A percentile compares a stretch with the other conserved stretches of the same genome.
phyloP scores from a whole-genome alignment of 2,329 filamentous ascomycete genomes.

The Alternaria consortialis region DNA sequence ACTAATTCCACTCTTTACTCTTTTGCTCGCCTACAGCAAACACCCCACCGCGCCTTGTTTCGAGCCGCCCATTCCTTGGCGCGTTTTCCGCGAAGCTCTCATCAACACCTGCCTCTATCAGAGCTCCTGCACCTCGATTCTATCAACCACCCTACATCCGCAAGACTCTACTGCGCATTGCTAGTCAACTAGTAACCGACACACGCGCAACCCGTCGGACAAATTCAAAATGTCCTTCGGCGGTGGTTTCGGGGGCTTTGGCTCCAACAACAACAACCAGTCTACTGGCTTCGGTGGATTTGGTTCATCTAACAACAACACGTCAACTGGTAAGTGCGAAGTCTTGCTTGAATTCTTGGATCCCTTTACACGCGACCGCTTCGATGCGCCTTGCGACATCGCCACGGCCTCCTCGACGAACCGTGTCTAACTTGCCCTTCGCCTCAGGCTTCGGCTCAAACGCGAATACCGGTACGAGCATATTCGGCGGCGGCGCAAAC shows the following conservation, averaged over 20 bases:
- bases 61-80: conserved; percentile 36
- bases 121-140: conserved; percentile 26
- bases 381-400: conserved; percentile 41
- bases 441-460: conserved; percentile 53
- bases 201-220: conserved; percentile 38
- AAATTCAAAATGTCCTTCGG: conserved; percentile 60
- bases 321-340: conserved; percentile 62
- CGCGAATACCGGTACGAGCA: conserved; percentile 42
- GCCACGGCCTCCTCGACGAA: conserved; percentile 39
- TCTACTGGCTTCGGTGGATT: conserved; percentile 53
- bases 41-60: conserved; percentile 31
- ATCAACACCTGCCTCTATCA: conserved; percentile 28
- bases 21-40: conserved; percentile 19
- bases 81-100: conserved; percentile 44
- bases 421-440: conserved; percentile 51
- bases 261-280: conserved; percentile 50
- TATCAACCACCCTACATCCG: conserved; percentile 31
- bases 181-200: conserved; percentile 21
- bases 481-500: conserved; percentile 44
- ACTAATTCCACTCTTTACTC: conserved; percentile 30
- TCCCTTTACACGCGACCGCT: conserved; percentile 34
- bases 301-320: conserved; percentile 49
- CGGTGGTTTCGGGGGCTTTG: conserved; percentile 56
- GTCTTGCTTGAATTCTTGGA: conserved; percentile 26
- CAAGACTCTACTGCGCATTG: conserved; percentile 31